Conservation (phyloP, 768 basidiomycete genomes). For the Psilocybe sp. region DNA sequence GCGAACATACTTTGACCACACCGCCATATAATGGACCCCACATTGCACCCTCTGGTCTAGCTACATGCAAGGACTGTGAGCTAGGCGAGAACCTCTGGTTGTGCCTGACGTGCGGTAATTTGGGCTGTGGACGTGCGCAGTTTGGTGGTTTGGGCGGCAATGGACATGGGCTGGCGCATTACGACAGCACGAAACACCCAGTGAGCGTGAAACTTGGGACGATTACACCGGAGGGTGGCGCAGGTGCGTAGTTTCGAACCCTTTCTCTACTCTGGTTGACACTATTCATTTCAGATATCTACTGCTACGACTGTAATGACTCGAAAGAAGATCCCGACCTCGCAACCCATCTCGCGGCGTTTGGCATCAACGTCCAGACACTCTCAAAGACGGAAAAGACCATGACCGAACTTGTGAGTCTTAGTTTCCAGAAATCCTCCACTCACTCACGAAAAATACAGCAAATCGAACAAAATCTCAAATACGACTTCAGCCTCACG, state of each 20-base stretch:
- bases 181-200: conserved; percentile 64
- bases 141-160: conserved; percentile 83
- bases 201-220: conserved; percentile 94
- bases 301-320: conserved; percentile 92
- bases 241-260: conserved; percentile 50
- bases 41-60: conserved; percentile 62
- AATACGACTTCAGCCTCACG: conserved; percentile 90
- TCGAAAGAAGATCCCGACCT: conserved; percentile 76
- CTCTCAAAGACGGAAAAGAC: conserved; percentile 93
- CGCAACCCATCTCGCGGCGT: conserved; percentile 66
- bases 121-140: conserved; percentile 88
- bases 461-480: conserved; percentile 97
- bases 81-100: conserved; percentile 94
- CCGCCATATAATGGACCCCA: conserved; percentile 41
- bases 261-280: not conserved
- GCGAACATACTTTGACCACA: conserved; percentile 69
- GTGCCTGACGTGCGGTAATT: conserved; percentile 85
- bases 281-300: conserved; percentile 58
- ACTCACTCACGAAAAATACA: conserved; percentile 12
- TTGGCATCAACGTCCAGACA: conserved; percentile 82
- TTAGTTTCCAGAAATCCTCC: not conserved
- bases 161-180: conserved; percentile 86
- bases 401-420: conserved; percentile 86
- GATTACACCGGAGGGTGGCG: conserved; percentile 91
- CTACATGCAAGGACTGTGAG: conserved; percentile 80